A percentile compares a stretch with the other conserved stretches of the same genome.
Evolutionary conservation across 371 early-diverging fungal species (phyloP).

Genomic region (Rhizopus microsporus): DNA sequence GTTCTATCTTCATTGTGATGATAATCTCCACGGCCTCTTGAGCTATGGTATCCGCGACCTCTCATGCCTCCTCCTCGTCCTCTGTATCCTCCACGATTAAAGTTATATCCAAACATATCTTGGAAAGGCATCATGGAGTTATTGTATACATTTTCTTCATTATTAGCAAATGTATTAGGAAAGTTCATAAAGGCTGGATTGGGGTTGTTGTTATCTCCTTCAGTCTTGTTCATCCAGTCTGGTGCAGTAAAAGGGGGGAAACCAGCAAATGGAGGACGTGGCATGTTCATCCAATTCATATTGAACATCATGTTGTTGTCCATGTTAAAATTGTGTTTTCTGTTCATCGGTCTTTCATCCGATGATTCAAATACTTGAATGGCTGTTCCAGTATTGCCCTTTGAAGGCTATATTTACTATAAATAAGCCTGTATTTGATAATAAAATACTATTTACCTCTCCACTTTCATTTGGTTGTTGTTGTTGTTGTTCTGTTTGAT

Average conservation of each 20-base stretch:
- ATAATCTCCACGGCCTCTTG: conserved; percentile 12
- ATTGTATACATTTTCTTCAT: background rate
- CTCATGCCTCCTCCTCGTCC: conserved; percentile 32
- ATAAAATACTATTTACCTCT: background rate
- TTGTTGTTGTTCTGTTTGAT: conserved; percentile 8
- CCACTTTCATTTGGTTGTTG: background rate
- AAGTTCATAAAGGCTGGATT: conserved; percentile 1
- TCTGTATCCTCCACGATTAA: conserved; percentile 32
- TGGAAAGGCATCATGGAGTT: conserved; percentile 20
- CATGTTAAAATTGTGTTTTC: conserved; percentile 19
- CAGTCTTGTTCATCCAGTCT: conserved; percentile 21
- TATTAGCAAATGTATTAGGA: conserved; percentile 1
- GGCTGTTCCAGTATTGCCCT: conserved; percentile 26
- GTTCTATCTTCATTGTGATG: conserved; percentile 2
- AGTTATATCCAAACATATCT: conserved; percentile 36
- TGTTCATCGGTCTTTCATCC: conserved; percentile 30
- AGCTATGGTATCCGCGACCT: conserved; percentile 19
- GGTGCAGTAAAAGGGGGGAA: conserved; percentile 31
- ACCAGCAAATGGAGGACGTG: conserved; percentile 37
- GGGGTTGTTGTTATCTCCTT: background rate
- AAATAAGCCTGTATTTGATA: background rate
- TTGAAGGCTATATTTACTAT: background rate
- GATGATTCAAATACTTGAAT: conserved; percentile 36
- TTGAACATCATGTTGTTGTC: conserved; percentile 26
- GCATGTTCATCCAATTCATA: conserved; percentile 46